These are phyloP conservation scores for Vicia faba DNA, from an alignment of 306 rosid genomes.

Conservation along the genomic window DNA sequence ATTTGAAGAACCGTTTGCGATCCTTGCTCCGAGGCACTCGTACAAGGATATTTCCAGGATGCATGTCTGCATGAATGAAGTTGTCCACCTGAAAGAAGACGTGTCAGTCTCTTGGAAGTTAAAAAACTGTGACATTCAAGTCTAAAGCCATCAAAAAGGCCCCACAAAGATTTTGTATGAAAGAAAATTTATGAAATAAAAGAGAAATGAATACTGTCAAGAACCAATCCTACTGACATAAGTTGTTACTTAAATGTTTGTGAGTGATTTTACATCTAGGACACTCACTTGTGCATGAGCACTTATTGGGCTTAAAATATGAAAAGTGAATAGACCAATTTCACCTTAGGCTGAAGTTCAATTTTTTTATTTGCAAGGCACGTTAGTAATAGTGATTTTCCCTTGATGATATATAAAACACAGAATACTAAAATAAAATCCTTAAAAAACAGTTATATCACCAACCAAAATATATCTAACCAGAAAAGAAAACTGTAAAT, in stretches of 20 bases:
- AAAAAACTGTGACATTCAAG: conserved; percentile 34
- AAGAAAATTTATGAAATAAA: background rate
- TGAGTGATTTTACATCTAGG: background rate
- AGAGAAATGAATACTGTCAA: background rate
- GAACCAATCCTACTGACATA: background rate
- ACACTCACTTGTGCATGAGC: background rate
- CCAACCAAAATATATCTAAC: background rate
- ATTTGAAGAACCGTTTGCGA: conserved; percentile 74
- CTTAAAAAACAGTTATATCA: background rate
- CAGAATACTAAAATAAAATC: background rate
- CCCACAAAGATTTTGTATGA: background rate
- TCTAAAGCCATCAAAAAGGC: conserved; percentile 25
- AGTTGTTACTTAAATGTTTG: background rate
- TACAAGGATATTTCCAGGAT: conserved; percentile 99
- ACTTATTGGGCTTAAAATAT: background rate
- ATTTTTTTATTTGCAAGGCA: background rate
- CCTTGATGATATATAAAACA: background rate
- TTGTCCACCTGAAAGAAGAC: conserved; percentile 91
- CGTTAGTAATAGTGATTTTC: background rate
- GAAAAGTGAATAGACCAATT: background rate
- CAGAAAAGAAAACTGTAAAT: conserved; percentile 6
- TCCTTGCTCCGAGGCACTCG: conserved; percentile 58
- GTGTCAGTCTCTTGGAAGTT: conserved; percentile 41
- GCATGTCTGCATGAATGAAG: conserved; percentile 99
- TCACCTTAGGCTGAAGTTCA: background rate